Evolutionary conservation across 495 filamentous ascomycete species (phyloP), one percentile per base, ranked within the genome.

Genomic region (Hypoxylon lenormandii): DNA sequence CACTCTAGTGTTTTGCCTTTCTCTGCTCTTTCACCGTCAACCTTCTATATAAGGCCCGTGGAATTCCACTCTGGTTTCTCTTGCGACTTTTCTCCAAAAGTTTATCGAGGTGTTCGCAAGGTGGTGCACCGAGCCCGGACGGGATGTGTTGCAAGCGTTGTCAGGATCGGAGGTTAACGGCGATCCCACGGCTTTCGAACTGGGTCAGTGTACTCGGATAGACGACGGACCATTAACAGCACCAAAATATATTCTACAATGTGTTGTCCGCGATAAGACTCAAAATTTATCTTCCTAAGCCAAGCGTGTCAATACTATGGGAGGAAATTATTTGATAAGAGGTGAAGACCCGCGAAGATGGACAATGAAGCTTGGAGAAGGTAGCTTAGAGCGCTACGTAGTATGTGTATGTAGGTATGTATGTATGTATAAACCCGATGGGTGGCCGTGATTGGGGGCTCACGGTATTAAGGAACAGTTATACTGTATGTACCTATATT

Each of bases 381-480:
- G 16, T 47, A 64, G 30, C 40, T 47, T 43, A 42, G 33, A 48
- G 23, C 23, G 28, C 46, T 26, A 21, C 2, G 36, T 43, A 49
- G 26, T 12, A 43, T 45, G 43, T 45, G 47, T 36, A 50, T 26
- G 6, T 11, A 28, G 26, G 7, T 28, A 33, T 33, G 30, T 33
- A 33, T 7, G 30, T 33, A 33, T 16, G 48, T 51, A 51, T 51
- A 15, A 26, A 13, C 23, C 23, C 26, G 49, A 48, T 47, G 37
- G 36, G 55, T 60, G 33, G 10, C 51, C 42, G 56, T 48, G 60
- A 52, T 46, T 56, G 68, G 49, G 58, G 56, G 33, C 33, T 66
- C 68, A 71, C 68, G 68, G 68, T 71, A 71, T 71, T 59, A 51
- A 47, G 68, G 46, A 52, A 59, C 65, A 66, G 62, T 59, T 66